These are phyloP conservation scores for Scedosporium apiospermum DNA, from an alignment of 2,329 filamentous ascomycete genomes.

Conservation along the genomic window DNA sequence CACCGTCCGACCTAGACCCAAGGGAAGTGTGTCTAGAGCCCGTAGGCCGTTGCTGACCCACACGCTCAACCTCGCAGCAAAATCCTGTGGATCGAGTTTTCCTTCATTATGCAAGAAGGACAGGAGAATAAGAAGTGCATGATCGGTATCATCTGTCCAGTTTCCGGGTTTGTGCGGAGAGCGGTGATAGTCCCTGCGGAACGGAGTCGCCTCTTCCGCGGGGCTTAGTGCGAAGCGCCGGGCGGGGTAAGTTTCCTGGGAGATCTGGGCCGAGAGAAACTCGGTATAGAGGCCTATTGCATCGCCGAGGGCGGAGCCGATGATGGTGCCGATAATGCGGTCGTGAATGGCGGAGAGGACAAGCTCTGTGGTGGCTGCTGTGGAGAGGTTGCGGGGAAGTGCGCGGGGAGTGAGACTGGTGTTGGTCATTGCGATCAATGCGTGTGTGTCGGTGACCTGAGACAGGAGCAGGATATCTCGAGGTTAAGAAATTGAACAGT, in stretches of 20 bases:
- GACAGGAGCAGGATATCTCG: too few relatives aligned
- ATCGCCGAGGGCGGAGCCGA: slow-evolving; percentile 44
- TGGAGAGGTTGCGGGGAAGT: background rate
- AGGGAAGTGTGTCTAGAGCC: slow-evolving; percentile 33
- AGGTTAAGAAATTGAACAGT: too few relatives aligned
- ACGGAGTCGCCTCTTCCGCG: slow-evolving; percentile 25
- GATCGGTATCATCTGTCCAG: slow-evolving; percentile 48
- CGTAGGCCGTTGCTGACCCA: slow-evolving; percentile 39
- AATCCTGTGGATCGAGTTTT: slow-evolving; percentile 26
- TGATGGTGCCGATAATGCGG: slow-evolving; percentile 31
- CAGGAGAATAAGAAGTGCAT: slow-evolving; percentile 38
- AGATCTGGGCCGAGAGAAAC: slow-evolving; percentile 29
- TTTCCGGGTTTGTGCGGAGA: slow-evolving; percentile 28
- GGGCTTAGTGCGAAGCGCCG: slow-evolving; percentile 29
- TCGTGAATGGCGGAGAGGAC: slow-evolving; percentile 19
- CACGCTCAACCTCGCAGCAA: slow-evolving; percentile 33
- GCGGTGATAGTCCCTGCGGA: slow-evolving; percentile 33
- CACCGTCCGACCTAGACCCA: slow-evolving; percentile 38
- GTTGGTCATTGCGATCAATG: background rate
- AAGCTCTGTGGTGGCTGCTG: background rate
- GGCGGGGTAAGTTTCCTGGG: slow-evolving; percentile 25
- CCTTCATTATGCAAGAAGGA: slow-evolving; percentile 36
- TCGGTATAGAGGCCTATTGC: slow-evolving; percentile 46
- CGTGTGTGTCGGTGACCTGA: too few relatives aligned
- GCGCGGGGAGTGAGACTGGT: background rate